These are phyloP conservation scores for Phaffia rhodozyma DNA, from an alignment of 1,284 basidiomycete species.

Conservation along the genomic window DNA sequence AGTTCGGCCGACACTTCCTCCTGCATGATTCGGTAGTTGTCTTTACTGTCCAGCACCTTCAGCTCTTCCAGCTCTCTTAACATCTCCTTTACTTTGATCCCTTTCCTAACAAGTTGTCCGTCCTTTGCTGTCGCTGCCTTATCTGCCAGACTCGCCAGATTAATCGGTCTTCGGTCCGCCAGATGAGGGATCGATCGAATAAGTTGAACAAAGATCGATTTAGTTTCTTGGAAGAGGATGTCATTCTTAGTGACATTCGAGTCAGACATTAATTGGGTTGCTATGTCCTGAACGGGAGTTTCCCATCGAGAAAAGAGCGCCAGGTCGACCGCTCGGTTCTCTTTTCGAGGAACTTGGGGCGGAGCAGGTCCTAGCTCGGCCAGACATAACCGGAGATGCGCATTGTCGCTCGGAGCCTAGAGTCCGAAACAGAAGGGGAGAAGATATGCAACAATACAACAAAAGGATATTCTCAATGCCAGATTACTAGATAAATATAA, in stretches of 20 bases:
- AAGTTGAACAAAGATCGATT: constrained; percentile 96
- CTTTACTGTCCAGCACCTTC: constrained; percentile 66
- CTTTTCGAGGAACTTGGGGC: constrained; percentile 88
- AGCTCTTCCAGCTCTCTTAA: constrained; percentile 87
- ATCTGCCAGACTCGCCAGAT: constrained; percentile 81
- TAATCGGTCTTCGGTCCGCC: constrained; percentile 73
- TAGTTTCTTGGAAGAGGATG: constrained; percentile 99
- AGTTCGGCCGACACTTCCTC: constrained; percentile 94
- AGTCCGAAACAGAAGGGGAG: neutral
- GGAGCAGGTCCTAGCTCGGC: constrained; percentile 92
- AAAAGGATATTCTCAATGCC: neutral
- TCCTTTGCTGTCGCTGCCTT: constrained; percentile 94
- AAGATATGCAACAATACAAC: neutral
- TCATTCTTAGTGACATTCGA: constrained; percentile 95
- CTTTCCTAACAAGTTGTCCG: constrained; percentile 81
- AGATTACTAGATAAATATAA: neutral
- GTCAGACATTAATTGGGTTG: constrained; percentile 78
- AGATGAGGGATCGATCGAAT: constrained; percentile 84
- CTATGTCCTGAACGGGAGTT: constrained; percentile 94
- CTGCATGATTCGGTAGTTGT: constrained; percentile 87
- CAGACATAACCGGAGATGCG: constrained; percentile 88
- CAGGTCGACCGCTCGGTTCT: constrained; percentile 88
- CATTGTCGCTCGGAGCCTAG: constrained; percentile 91
- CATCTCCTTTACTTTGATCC: constrained; percentile 99
- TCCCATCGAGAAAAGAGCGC: constrained; percentile 96